Evolutionary conservation across 306 rosid genomes (phyloP), one percentile per base, ranked within the genome.

Genomic region (Adenanthera pavonina): DNA sequence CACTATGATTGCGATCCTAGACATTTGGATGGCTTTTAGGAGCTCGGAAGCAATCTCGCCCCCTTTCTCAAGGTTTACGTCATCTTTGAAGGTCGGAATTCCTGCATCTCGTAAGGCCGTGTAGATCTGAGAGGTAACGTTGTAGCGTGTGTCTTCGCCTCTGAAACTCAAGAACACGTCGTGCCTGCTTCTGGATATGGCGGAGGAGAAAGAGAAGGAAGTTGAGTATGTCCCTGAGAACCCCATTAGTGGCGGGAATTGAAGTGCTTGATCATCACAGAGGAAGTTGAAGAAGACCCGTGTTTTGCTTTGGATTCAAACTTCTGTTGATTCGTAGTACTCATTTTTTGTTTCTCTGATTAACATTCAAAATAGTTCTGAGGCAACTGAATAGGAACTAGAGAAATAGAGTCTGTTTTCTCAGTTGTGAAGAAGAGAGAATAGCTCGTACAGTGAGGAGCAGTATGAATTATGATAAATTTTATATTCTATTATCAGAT

Each of bases 111-210:
- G 14, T 6, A 69, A 43, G 13, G 74, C 74, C 19, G 15, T 69
- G 53, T 69, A 43, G 10, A 69, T 6, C 35, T 40, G 52, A 41
- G 30, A 9, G 11, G 74, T 69, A 12, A 69, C 19, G 53, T 9
- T n/a, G 53, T 69, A 30, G 53, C 74, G 74, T 30, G 74, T 69
- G 19, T 69, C 74, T 44, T 69, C 74, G 74, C 74, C 74, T 15
- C 74, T 17, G 34, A 69, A 69, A 8, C 74, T 69, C 53, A 69
- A 69, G 36, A 69, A 69, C 34, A 69, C 74, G 8, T 69, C 74
- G 20, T 69, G 74, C 15, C 74, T 68, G 44, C 52, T 68, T 8
- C 73, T 69, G 2, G 34, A n/a, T 6, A 69, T 41, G 34, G 74
- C 48, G 0, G 74, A 69, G 34, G 43, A 17, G 74, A 69, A 69